Evolutionary conservation across 2,329 filamentous ascomycete species (phyloP).

Genomic region (Tolypocladium endophyticum): DNA sequence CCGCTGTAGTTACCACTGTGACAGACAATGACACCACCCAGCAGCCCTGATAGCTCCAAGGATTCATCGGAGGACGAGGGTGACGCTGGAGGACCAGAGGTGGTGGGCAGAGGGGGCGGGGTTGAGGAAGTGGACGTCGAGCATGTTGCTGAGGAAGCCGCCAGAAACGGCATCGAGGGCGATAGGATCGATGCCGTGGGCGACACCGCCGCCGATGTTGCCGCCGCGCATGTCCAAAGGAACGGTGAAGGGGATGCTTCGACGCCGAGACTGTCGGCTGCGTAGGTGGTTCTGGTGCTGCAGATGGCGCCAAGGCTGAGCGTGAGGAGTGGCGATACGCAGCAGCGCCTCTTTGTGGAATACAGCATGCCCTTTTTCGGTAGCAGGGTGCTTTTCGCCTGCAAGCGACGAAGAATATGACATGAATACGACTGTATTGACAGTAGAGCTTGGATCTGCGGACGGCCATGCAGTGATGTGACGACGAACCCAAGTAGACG

Average conservation of each 20-base stretch:
- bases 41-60: not conserved
- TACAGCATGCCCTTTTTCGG: not conserved
- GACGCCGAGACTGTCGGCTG: not conserved
- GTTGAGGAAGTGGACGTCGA: not conserved
- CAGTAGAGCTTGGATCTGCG: not conserved
- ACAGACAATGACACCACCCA: not conserved
- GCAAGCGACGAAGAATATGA: not conserved
- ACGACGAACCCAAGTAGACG: too few species aligned
- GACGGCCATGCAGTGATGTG: too few species aligned
- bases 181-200: conserved; percentile 7
- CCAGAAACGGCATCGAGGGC: conserved; percentile 9
- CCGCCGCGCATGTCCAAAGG: conserved; percentile 1
- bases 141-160: not conserved
- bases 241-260: not conserved
- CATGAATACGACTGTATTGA: not conserved
- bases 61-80: not conserved
- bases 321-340: not conserved
- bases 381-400: not conserved
- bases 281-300: conserved; percentile 1
- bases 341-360: not conserved
- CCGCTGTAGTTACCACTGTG: not conserved
- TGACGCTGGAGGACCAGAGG: not conserved
- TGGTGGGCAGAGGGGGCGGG: too few species aligned
- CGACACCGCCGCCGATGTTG: too few species aligned
- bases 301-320: conserved; percentile 10